Evolutionary conservation across 371 early-diverging fungal genomes (phyloP), one percentile per base, ranked within the genome.

Genomic region (Syncephalis fuscata): DNA sequence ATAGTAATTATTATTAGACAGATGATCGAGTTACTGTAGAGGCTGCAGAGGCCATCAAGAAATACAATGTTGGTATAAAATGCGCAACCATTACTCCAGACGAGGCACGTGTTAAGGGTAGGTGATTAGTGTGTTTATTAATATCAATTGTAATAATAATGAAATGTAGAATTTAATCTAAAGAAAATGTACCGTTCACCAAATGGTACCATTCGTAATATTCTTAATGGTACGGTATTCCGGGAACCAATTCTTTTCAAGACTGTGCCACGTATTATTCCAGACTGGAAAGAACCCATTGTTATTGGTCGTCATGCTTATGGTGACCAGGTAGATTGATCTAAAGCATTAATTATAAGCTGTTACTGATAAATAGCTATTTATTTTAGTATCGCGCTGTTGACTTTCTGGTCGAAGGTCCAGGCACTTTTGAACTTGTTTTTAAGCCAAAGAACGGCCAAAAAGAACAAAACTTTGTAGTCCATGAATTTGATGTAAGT

Each of bases 81-180:
- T 96, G 97, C 68, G 97, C 97, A 21, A 96, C 97, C 43, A 96
- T 96, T 63, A 96, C 97, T n/a, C 95, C 97, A 15, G 97, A 96
- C 59, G 88, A 87, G 54, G 84, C 76, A 20, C 85, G 97, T 59
- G 94, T 96, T 51, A 73, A 91, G 65, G 82, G 80, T 77, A 65
- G 60, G 25, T 16, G 17, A 16, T n/a, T 44, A 23, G 5, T 16
- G n/a, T 21, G 16, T 22, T 21, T 16, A 7, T 4, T 4, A 45
- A 40, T 11, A 42, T 39, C 32, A 32, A 39, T 23, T 22, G 45
- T 16, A 43, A 8, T 19, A 21, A 23, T 38, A 42, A 23, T 48
- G 36, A 37, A 14, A 38, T 17, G 32, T 48, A 75, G 96, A 96
- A 70, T 96, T 88, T 68, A 80, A 82, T 50, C 72, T 96, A 50